Percentiles rank a stretch among this genome's conserved stretches.
Evolutionary conservation across 768 basidiomycete species (phyloP).

Genomic region (Leccinum aurantiacum): DNA sequence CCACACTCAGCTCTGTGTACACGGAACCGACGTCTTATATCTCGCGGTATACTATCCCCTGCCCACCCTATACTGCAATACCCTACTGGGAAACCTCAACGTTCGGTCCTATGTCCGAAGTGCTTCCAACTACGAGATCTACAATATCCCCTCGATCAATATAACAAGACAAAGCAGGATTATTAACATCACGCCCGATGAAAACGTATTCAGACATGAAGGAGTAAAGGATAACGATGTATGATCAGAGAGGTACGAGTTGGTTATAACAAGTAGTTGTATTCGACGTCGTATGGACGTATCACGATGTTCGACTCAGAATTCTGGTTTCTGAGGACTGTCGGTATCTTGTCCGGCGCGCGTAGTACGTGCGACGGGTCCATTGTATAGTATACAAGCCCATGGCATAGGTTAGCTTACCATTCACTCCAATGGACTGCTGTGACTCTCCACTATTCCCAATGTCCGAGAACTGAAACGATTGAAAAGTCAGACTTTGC

Average conservation of each 20-base stretch:
- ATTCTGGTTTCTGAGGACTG: neutral
- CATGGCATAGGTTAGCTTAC: neutral
- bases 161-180: neutral
- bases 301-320: neutral
- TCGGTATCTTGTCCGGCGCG: neutral
- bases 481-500: slow-evolving; percentile 8
- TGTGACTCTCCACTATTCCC: slow-evolving; percentile 26
- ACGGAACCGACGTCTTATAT: neutral
- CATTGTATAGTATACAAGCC: neutral
- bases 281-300: neutral
- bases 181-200: neutral
- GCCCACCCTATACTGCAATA: neutral
- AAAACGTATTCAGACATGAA: neutral
- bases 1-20: neutral
- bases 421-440: neutral
- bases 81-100: neutral
- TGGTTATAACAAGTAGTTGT: neutral
- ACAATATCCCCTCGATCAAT: neutral
- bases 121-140: neutral
- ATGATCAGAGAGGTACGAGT: neutral
- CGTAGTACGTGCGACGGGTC: neutral
- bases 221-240: neutral
- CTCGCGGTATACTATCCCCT: neutral
- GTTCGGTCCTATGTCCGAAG: neutral
- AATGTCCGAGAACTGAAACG: slow-evolving; percentile 15